Percentiles rank a stretch among this genome's conserved stretches.
phyloP scores from a whole-genome alignment of 2,329 filamentous ascomycete genomes.

The Penicillium sp. region DNA sequence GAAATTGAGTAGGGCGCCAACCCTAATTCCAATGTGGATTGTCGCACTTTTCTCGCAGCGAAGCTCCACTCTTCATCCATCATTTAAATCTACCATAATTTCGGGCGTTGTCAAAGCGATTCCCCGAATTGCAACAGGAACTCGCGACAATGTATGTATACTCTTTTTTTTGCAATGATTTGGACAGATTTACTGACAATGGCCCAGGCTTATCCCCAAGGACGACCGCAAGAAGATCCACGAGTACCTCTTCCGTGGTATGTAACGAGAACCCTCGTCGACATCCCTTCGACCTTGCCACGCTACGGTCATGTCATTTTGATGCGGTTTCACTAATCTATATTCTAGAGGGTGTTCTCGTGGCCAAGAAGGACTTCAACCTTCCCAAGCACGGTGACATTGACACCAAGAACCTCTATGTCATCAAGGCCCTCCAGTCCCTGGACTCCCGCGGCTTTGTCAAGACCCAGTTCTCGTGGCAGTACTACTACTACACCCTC shows the following conservation, averaged over 20 bases:
- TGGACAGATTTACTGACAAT: conserved; percentile 19
- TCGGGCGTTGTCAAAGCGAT: conserved; percentile 52
- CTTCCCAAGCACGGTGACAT: conserved; percentile 96
- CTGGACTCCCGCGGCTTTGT: conserved; percentile 96
- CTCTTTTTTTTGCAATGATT: not conserved
- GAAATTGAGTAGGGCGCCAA: conserved; percentile 28
- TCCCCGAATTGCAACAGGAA: conserved; percentile 54
- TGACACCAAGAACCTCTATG: conserved; percentile 99
- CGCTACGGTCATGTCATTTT: not conserved
- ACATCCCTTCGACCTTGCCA: conserved; percentile 9
- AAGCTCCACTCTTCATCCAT: conserved; percentile 35
- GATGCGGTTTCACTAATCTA: conserved; percentile 16
- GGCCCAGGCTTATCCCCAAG: conserved; percentile 92
- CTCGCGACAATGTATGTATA: conserved; percentile 53
- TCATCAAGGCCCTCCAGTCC: conserved; percentile 99
- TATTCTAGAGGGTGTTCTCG: conserved; percentile 70
- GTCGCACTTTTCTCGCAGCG: conserved; percentile 39
- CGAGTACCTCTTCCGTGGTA: conserved; percentile 97
- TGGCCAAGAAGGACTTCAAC: conserved; percentile 99
- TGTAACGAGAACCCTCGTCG: conserved; percentile 31
- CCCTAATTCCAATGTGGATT: conserved; percentile 35
- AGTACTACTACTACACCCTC: conserved; percentile 99
- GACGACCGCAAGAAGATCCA: conserved; percentile 99
- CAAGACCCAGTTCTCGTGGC: conserved; percentile 99
- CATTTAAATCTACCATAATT: conserved; percentile 40